phyloP scores from a whole-genome alignment of 441 rosid species.

The Pelargonium myrrhifolium region DNA sequence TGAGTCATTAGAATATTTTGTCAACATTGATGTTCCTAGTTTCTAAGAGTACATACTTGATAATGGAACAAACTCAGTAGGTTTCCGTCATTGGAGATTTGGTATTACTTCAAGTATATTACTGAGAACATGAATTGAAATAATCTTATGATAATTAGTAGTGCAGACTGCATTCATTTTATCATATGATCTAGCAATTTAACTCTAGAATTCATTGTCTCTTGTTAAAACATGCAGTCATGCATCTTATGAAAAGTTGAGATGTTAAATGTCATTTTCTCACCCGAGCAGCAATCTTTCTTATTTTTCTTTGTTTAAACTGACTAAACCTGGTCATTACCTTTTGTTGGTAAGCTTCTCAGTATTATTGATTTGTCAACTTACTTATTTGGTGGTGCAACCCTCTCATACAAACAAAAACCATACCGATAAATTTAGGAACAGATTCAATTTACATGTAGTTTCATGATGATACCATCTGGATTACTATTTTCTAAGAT shows the following conservation, averaged over 20 bases:
- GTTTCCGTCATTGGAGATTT: neutral
- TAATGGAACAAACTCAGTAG: neutral
- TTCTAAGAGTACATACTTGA: neutral
- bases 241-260: neutral
- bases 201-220: neutral
- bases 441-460: neutral
- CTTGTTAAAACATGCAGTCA: neutral
- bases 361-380: neutral
- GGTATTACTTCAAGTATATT: neutral
- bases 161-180: neutral
- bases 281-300: no score
- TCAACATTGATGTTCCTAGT: neutral
- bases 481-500: neutral
- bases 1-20: neutral
- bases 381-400: neutral
- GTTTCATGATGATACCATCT: neutral
- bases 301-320: no score
- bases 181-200: conserved; percentile 4
- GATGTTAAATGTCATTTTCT: no score
- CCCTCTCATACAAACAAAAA: neutral
- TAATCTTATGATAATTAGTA: neutral
- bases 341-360: no score
- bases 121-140: neutral
- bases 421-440: neutral
- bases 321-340: no score